Evolutionary conservation across 352 stramenopile species (phyloP).

Genomic region (Globisporangium abappressorium): DNA sequence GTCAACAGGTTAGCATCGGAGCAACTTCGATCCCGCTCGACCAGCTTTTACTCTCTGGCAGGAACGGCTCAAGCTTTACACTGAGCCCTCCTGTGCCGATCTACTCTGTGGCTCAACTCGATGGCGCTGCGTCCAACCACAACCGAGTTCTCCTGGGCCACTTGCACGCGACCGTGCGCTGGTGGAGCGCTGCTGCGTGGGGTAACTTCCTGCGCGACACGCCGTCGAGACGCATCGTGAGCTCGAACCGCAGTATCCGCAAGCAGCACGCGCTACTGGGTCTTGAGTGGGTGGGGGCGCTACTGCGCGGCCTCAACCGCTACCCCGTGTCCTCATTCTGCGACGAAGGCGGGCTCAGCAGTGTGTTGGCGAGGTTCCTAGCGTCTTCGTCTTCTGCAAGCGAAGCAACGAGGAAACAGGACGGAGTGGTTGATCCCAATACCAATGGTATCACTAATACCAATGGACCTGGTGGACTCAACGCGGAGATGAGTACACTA

Average conservation of each 20-base stretch:
- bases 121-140: neutral
- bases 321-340: constrained; percentile 72
- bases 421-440: neutral
- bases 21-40: constrained; percentile 22
- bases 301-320: constrained; percentile 67
- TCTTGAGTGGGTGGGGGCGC: constrained; percentile 59
- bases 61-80: neutral
- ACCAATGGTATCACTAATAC: constrained; percentile 5
- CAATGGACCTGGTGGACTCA: neutral
- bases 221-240: constrained; percentile 48
- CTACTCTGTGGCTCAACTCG: neutral
- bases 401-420: neutral
- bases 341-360: constrained; percentile 63
- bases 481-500: constrained; percentile 15
- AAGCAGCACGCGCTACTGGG: constrained; percentile 25
- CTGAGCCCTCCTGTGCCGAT: constrained; percentile 10
- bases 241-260: constrained; percentile 50
- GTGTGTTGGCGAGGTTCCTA: constrained; percentile 42
- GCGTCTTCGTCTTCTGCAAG: neutral
- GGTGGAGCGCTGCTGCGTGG: constrained; percentile 51
- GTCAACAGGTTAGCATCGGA: constrained; percentile 19
- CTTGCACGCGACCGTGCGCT: constrained; percentile 32
- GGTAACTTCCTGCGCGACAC: constrained; percentile 30
- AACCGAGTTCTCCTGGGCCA: constrained; percentile 21
- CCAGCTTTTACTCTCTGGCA: neutral